A percentile compares a stretch with the other conserved stretches of the same genome.
These are phyloP conservation scores for Hanseniaspora sp. DNA, from an alignment of 1,139 yeast species.

Conservation along the genomic window DNA sequence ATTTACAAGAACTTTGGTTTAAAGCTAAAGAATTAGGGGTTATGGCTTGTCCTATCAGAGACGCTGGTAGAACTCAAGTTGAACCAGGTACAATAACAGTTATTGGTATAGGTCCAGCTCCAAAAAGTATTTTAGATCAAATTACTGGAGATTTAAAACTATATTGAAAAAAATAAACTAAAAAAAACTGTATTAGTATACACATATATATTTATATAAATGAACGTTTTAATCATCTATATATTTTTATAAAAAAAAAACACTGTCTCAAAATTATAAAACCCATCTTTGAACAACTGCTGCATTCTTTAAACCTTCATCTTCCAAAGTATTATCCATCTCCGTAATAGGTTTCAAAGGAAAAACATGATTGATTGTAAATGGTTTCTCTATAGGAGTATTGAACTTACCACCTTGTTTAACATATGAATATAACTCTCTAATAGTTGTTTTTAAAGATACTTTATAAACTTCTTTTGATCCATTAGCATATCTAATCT, in stretches of 20 bases:
- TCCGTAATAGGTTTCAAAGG: constrained; percentile 70
- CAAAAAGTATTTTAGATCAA: constrained; percentile 67
- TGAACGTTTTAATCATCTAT: neutral
- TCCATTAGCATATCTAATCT: constrained; percentile 79
- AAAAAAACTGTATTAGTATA: neutral
- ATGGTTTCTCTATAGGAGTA: constrained; percentile 33
- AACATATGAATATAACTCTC: constrained; percentile 57
- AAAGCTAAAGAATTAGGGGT: constrained; percentile 71
- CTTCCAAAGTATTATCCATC: constrained; percentile 46
- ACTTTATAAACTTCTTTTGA: constrained; percentile 55
- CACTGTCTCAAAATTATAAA: constrained; percentile 11
- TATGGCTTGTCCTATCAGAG: constrained; percentile 72
- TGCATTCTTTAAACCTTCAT: constrained; percentile 68
- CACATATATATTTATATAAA: neutral
- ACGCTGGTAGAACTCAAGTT: constrained; percentile 94
- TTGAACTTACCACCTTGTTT: constrained; percentile 34
- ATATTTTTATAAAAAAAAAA: no score
- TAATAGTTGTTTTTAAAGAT: constrained; percentile 38
- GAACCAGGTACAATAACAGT: constrained; percentile 94
- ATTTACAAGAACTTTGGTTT: constrained; percentile 66
- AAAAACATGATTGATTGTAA: constrained; percentile 67
- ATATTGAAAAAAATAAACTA: constrained; percentile 36
- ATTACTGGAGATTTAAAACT: constrained; percentile 70
- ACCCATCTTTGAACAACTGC: constrained; percentile 86
- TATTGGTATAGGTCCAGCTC: constrained; percentile 92